A percentile compares a stretch with the other conserved stretches of the same genome.
These are phyloP conservation scores for Canavalia ensiformis DNA, from an alignment of 306 rosid genomes.

Conservation along the genomic window DNA sequence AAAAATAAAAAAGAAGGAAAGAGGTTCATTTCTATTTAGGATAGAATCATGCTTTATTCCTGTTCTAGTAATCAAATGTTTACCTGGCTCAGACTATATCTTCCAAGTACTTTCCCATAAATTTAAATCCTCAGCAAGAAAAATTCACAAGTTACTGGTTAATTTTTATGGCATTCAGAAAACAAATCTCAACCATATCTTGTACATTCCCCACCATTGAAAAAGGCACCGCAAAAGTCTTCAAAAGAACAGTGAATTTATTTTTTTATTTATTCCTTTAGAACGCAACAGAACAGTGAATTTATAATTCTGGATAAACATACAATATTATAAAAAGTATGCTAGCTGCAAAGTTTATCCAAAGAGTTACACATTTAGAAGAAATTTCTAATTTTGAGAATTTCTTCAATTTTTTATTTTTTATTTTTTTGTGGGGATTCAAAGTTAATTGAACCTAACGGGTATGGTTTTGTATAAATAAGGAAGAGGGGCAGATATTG, in stretches of 20 bases:
- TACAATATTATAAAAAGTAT: neutral
- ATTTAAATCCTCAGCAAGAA: neutral
- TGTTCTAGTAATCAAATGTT: neutral
- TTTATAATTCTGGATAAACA: neutral
- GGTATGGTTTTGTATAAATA: neutral
- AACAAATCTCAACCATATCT: constrained; percentile 1
- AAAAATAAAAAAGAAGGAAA: neutral
- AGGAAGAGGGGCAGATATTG: too few species aligned
- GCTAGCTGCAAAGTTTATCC: neutral
- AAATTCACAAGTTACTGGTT: neutral
- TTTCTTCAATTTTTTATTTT: neutral
- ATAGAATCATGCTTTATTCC: neutral
- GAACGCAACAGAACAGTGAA: neutral
- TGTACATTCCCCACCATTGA: constrained; percentile 27
- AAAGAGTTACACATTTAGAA: neutral
- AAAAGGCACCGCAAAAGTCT: neutral
- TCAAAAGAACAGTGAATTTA: constrained; percentile 20
- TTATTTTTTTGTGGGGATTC: neutral
- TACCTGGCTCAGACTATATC: neutral
- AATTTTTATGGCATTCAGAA: neutral
- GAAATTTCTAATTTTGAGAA: neutral
- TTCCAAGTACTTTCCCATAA: neutral
- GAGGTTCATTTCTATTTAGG: neutral
- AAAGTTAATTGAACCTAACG: neutral
- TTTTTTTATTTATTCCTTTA: neutral